Evolutionary conservation across 768 basidiomycete species (phyloP), one percentile per base, ranked within the genome.

Genomic region (Boletellus emodensis): DNA sequence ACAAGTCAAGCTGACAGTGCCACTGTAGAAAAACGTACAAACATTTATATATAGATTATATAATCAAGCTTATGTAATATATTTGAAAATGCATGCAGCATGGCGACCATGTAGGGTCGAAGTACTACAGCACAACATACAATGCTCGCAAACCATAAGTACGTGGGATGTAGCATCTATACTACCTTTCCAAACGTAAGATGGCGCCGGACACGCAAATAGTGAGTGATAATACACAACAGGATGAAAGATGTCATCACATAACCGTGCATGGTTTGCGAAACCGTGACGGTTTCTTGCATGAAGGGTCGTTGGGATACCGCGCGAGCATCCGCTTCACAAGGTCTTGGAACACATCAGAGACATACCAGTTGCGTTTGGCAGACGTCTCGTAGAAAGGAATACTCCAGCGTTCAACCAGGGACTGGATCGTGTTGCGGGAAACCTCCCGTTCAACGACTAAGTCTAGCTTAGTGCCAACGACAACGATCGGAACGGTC

Each of bases 381-480:
- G 90, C 87, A n/a, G 88, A 90, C 3, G 90, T 92, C 70, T 92
- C 90, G 62, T 86, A 91, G 61, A 89, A 87, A 6, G 78, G 86
- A n/a, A 89, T 70, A 13, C 73, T 72, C 88, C 89, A 90, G 3
- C 75, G 75, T 30, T 67, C 73, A 17, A 84, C 80, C 11, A 89
- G 77, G 10, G 79, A 70, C 60, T 85, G 80, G 32, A 90, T 85
- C 0, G 79, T 80, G 37, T 63, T 72, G 40, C 77, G 74, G 15
- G 81, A 80, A 6, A 94, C 87, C 62, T 92, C 88, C 30, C 92
- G 80, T 65, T 94, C 91, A 51, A 79, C 82, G 24, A 78, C 79
- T 35, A 94, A 78, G 64, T 94, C 92, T 37, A 86, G 74, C 65
- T 92, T 91, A 28, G 90, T 92, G 38, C 90, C 91, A 9, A 91